Conservation (phyloP, 495 filamentous ascomycete genomes). For the Poronia punctata region DNA sequence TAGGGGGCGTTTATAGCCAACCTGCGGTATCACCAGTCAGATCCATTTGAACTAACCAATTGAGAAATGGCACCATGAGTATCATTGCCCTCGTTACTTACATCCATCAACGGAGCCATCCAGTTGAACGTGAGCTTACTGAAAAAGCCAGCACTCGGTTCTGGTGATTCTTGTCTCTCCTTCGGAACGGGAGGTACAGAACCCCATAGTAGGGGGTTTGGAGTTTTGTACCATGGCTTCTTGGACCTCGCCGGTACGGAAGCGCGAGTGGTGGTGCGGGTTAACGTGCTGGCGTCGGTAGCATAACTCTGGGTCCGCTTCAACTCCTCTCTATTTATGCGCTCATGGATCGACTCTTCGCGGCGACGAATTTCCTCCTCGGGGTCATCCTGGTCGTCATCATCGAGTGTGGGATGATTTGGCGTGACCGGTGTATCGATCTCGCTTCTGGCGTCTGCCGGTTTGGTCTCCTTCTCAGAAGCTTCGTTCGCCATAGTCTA, state of each 20-base stretch:
- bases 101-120: constrained; percentile 62
- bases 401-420: not conserved
- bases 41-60: too few relatives aligned
- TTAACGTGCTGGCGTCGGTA: constrained; percentile 38
- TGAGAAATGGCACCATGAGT: too few relatives aligned
- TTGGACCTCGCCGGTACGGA: constrained; percentile 22
- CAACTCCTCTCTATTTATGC: constrained; percentile 23
- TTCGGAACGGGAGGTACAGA: constrained; percentile 53
- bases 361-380: constrained; percentile 22
- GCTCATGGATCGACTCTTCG: constrained; percentile 21
- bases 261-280: constrained; percentile 19
- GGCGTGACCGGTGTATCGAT: constrained; percentile 1
- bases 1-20: constrained; percentile 76
- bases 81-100: constrained; percentile 33
- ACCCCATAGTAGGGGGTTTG: constrained; percentile 59
- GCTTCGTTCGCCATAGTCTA: constrained; percentile 23
- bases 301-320: constrained; percentile 36
- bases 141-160: constrained; percentile 54
- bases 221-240: constrained; percentile 52
- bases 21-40: constrained; percentile 27
- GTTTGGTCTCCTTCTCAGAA: constrained; percentile 20
- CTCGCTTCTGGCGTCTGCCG: constrained; percentile 15
- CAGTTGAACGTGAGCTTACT: constrained; percentile 58
- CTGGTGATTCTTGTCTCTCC: constrained; percentile 44
- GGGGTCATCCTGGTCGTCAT: constrained; percentile 11